A percentile compares a stretch with the other conserved stretches of the same genome.
Evolutionary conservation across 2,329 filamentous ascomycete genomes (phyloP).

Genomic region (Clarireedia homoeocarpa): DNA sequence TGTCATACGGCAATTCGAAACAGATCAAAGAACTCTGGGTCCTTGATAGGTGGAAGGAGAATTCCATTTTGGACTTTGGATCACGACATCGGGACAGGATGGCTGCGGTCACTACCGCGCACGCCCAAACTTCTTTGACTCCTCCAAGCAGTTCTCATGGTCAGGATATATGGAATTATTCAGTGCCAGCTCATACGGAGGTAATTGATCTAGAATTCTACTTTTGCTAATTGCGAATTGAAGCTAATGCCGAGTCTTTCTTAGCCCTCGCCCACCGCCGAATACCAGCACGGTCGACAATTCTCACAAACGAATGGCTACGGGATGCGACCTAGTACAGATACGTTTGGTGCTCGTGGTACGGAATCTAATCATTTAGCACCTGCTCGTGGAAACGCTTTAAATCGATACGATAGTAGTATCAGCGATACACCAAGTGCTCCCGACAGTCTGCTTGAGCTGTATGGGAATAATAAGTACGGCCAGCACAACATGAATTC

Average conservation of each 20-base stretch:
- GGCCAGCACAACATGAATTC: constrained; percentile 24
- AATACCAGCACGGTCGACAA: constrained; percentile 5
- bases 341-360: constrained; percentile 7
- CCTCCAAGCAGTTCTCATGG: constrained; percentile 28
- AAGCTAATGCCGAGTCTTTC: too few relatives aligned
- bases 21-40: background rate
- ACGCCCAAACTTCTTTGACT: constrained; percentile 27
- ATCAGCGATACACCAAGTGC: constrained; percentile 35
- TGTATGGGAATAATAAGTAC: constrained; percentile 30
- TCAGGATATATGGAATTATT: constrained; percentile 27
- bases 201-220: constrained; percentile 15
- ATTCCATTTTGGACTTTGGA: background rate
- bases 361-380: constrained; percentile 26
- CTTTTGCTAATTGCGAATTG: too few relatives aligned
- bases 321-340: background rate
- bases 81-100: constrained; percentile 12
- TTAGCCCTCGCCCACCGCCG: too few relatives aligned
- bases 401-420: constrained; percentile 35
- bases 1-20: too few relatives aligned
- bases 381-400: constrained; percentile 30
- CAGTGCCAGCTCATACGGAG: constrained; percentile 24
- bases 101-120: constrained; percentile 31
- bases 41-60: background rate
- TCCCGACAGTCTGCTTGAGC: constrained; percentile 39
- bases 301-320: constrained; percentile 16